Base-by-base conservation (phyloP, 768 basidiomycete species). In the Amanita polypyramis region DNA sequence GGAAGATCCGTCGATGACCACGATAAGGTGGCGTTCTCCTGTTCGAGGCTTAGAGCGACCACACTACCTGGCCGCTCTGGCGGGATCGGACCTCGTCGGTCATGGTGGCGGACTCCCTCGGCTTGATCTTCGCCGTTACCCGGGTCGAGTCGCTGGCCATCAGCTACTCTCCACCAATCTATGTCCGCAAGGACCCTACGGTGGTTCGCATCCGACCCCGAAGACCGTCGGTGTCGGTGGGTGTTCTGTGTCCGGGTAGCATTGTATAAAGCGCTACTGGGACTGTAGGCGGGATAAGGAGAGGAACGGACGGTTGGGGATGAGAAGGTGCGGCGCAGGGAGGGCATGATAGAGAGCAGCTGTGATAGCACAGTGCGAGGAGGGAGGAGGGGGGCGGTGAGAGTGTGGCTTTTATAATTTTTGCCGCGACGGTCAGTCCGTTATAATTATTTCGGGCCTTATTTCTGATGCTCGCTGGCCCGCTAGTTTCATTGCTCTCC, bases 81-180 rank as follows among this genome's bases (percentile, higher is more conserved):
- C 32, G 52, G 46, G 50, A 55, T 58, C 52, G 53, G 60, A 56
- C 63, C 62, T 51, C 61, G 64, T 58, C 61, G 62, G 59, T 69
- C 70, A 55, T 60, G 63, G 54, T 65, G 68, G 49, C 49, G 60
- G 54, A 69, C 69, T 56, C 70, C 69, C 57, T 69, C 70, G 15
- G 25, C 40, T 20, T 36, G 47, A 27, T 21, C 27, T 15, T 10
- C 14, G 11, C 21, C 47, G 23, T 40, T n/a, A 42, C 39, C 47
- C 11, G 17, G 39, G 39, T 41, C 47, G 25, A 72, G 70, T 64
- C 70, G 73, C 66, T 90, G 85, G 53, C 82, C 80, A 51, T 80
- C 84, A 53, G 75, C 68, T 55, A 89, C 85, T 57, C 72, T 76
- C 86, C 86, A 89, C 86, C 87, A 90, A 62, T 88, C 86, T 58